phyloP scores from a whole-genome alignment of 805 yeast species.

The Blastobotrys mokoenaii region DNA sequence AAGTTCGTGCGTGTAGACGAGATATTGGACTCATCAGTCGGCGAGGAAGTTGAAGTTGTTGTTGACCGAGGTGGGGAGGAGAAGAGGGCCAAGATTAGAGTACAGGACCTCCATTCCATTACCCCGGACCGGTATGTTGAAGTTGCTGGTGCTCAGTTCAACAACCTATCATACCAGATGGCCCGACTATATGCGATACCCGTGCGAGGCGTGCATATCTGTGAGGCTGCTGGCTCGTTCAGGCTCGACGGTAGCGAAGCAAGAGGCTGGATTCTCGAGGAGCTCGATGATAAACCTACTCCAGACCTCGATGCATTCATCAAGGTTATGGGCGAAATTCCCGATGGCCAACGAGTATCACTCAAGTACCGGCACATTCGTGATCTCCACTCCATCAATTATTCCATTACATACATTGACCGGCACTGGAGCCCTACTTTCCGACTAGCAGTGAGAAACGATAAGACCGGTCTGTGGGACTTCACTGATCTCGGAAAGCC shows the following conservation, averaged over 20 bases:
- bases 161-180: conserved; percentile 78
- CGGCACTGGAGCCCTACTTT: conserved; percentile 79
- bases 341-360: conserved; percentile 66
- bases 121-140: conserved; percentile 77
- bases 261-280: conserved; percentile 74
- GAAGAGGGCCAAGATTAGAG: conserved; percentile 40
- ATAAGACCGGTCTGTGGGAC: conserved; percentile 51
- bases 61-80: conserved; percentile 71
- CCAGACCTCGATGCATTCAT: conserved; percentile 69
- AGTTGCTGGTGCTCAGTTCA: conserved; percentile 81
- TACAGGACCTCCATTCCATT: conserved; percentile 71
- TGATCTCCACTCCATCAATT: conserved; percentile 67
- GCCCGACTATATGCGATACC: conserved; percentile 81
- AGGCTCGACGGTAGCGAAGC: conserved; percentile 36
- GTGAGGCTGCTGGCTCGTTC: conserved; percentile 73
- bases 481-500: conserved; percentile 45
- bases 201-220: conserved; percentile 73
- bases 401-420: conserved; percentile 63
- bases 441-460: conserved; percentile 55
- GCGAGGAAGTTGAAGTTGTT: conserved; percentile 43
- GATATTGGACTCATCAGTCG: conserved; percentile 66
- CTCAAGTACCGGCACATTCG: conserved; percentile 67
- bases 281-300: conserved; percentile 65
- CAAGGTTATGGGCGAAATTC: conserved; percentile 67
- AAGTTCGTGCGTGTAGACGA: conserved; percentile 78